A percentile compares a stretch with the other conserved stretches of the same genome.
Evolutionary conservation across 352 stramenopile genomes (phyloP).

Genomic region (Globisporangium acanthophoron): DNA sequence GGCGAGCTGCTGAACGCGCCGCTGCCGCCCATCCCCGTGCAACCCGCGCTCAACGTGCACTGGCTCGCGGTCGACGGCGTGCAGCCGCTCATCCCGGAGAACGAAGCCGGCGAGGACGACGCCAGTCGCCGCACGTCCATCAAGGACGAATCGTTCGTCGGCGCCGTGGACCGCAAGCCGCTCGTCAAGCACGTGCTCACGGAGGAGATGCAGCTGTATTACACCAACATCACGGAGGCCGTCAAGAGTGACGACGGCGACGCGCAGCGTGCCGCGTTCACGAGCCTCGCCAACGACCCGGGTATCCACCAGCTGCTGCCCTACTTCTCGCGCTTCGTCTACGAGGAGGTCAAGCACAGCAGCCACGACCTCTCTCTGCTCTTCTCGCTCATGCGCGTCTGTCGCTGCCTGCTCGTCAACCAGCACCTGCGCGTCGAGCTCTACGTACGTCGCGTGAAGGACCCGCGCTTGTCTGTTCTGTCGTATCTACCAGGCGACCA

Average conservation of each 20-base stretch:
- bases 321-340: constrained; percentile 87
- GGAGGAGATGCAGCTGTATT: constrained; percentile 89
- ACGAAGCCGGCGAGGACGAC: constrained; percentile 70
- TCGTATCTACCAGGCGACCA: neutral
- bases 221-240: constrained; percentile 81
- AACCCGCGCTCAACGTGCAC: constrained; percentile 69
- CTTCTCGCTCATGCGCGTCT: constrained; percentile 85
- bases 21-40: constrained; percentile 64
- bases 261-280: constrained; percentile 70
- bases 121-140: constrained; percentile 64
- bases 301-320: constrained; percentile 88
- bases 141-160: constrained; percentile 71
- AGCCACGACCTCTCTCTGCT: constrained; percentile 73
- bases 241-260: constrained; percentile 72
- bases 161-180: constrained; percentile 64
- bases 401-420: constrained; percentile 88
- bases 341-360: constrained; percentile 85
- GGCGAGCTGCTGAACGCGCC: constrained; percentile 69
- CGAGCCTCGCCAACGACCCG: constrained; percentile 73
- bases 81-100: constrained; percentile 79
- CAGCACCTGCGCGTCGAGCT: constrained; percentile 90
- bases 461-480: neutral
- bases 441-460: constrained; percentile 49
- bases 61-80: constrained; percentile 83
- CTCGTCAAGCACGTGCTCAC: constrained; percentile 85